Percentiles rank a stretch among this genome's conserved stretches.
These are phyloP conservation scores for Amoebophrya sp. DNA, from an alignment of 169 alveolate species.

Conservation along the genomic window DNA sequence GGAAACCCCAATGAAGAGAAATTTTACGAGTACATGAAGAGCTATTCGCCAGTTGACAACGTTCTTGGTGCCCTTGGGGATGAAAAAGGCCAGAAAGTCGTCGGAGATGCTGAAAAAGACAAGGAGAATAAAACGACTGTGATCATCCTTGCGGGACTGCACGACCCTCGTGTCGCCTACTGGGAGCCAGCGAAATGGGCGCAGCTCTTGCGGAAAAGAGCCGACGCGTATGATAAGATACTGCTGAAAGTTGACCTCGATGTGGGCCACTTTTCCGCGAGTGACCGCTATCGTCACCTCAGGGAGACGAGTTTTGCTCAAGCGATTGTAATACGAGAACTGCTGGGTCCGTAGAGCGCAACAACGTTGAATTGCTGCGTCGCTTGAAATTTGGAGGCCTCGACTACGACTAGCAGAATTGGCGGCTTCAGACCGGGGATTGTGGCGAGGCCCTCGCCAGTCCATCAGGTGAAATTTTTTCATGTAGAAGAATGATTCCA, in stretches of 20 bases:
- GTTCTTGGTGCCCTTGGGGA: neutral
- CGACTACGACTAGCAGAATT: too few species aligned
- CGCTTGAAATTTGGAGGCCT: too few species aligned
- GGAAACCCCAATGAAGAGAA: slow-evolving; percentile 9
- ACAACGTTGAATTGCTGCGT: too few species aligned
- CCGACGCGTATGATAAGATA: neutral
- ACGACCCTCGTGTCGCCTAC: slow-evolving; percentile 25
- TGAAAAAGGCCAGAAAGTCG: neutral
- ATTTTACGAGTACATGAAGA: slow-evolving; percentile 16
- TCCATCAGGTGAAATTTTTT: too few species aligned
- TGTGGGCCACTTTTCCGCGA: slow-evolving; percentile 18
- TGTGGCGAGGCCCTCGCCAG: too few species aligned
- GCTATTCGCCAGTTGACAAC: slow-evolving; percentile 33
- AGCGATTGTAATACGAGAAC: neutral
- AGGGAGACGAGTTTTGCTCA: neutral
- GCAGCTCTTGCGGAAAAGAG: neutral
- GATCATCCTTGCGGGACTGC: slow-evolving; percentile 1
- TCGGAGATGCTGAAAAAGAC: neutral
- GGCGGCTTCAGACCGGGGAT: too few species aligned
- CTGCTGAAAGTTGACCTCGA: neutral
- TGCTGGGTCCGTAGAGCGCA: too few species aligned
- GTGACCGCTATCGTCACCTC: slow-evolving; percentile 6
- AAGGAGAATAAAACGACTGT: neutral
- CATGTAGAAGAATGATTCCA: too few species aligned
- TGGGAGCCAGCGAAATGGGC: slow-evolving; percentile 30